Evolutionary conservation across 192 early-diverging fungal species (phyloP), one percentile per base, ranked within the genome.

Genomic region (Chytriomyces sp.): DNA sequence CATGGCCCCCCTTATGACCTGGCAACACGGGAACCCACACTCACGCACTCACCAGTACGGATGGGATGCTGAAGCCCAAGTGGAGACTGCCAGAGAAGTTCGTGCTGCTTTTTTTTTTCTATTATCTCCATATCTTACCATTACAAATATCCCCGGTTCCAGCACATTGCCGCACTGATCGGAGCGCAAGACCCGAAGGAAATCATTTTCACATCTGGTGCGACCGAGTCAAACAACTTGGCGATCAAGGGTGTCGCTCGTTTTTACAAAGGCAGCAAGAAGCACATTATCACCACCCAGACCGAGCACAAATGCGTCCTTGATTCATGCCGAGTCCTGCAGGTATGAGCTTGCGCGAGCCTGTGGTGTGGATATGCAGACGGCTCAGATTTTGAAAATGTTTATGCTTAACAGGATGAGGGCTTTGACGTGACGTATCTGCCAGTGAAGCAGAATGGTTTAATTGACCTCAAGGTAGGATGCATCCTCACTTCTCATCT

Each of bases 231-330:
- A 35, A 98, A 98, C 89, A 98, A 98, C 79, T 85, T 94, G 24
- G 90, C 91, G 72, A 88, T 97, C 81, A 98, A 98, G 81, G 97
- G 97, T 59, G 93, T 97, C 47, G 95, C 97, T 6, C 88, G 93
- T 43, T 98, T 98, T 84, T 96, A 98, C 86, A 95, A 94, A 77
- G 86, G 85, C 64, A 96, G 91, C 69, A 97, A 97, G 86, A 94
- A 93, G 77, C 97, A 98, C 82, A 91, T 98, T 57, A 98, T 98
- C 78, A 97, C 97, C 6, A 92, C 95, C 8, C 95, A 97, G 83
- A 98, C 93, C 44, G 97, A 98, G 85, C 97, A 98, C 89, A 98
- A 98, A 88, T 98, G 97, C 77, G 95, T 98, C 16, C 88, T 98
- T 69, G 95, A 97, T 77, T 96, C 95, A 24, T 98, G 97, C 89